phyloP scores from a whole-genome alignment of 495 filamentous ascomycete species.

The Talaromyces borbonicus region DNA sequence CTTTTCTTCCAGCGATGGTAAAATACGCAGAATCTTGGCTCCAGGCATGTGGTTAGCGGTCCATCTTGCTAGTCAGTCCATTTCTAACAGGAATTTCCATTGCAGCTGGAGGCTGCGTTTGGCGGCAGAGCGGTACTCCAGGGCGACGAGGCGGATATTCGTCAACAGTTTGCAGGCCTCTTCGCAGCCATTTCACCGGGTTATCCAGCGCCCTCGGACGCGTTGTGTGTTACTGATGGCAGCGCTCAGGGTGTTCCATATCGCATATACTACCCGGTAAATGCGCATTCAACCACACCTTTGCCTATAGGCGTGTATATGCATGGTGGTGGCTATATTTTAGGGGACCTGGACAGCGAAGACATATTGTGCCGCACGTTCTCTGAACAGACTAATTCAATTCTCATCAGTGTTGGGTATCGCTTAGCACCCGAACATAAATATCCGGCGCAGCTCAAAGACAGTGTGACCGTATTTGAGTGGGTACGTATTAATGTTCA shows the following conservation, averaged over 20 bases:
- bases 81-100: background rate
- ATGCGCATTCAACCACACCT: background rate
- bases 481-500: constrained; percentile 1
- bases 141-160: background rate
- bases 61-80: background rate
- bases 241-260: background rate
- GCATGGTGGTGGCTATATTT: constrained; percentile 47
- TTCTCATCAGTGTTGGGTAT: constrained; percentile 22
- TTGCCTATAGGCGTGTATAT: constrained; percentile 46
- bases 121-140: background rate
- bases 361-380: constrained; percentile 18
- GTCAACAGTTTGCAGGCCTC: background rate
- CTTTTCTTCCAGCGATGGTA: background rate
- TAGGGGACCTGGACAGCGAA: background rate
- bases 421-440: constrained; percentile 17
- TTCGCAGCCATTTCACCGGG: background rate
- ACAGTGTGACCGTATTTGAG: constrained; percentile 4
- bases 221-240: background rate
- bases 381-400: constrained; percentile 12
- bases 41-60: background rate
- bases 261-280: background rate
- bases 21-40: background rate
- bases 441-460: constrained; percentile 16
- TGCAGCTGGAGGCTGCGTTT: background rate
- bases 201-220: background rate